Conservation (phyloP, 1,284 basidiomycete genomes). For the Ustilago tritici region DNA sequence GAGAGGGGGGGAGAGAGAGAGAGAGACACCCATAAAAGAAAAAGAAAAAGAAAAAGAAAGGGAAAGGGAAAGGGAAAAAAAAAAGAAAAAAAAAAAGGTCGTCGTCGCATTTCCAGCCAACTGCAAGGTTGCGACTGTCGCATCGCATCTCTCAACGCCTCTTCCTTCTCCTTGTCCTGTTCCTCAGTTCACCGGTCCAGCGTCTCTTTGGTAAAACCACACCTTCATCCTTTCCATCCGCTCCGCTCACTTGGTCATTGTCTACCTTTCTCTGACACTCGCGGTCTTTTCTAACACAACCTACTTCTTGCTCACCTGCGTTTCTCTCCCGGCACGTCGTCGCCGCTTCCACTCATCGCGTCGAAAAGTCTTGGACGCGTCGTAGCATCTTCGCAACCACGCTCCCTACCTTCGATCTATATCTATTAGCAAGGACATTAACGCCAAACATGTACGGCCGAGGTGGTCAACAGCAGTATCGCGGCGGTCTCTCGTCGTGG, state of each 20-base stretch:
- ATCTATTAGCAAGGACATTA: not conserved
- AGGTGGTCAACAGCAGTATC: conserved; percentile 46
- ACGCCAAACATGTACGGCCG: conserved; percentile 40
- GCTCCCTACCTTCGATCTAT: not conserved
- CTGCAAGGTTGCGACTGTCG: not conserved
- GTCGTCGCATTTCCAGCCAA: not conserved
- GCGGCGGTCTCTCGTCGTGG: conserved; percentile 44
- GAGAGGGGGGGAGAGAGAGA: not conserved
- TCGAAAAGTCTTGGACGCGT: conserved; percentile 9
- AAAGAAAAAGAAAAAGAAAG: not conserved
- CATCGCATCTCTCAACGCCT: not conserved
- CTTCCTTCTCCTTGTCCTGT: conserved; percentile 1
- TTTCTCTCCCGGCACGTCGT: not conserved
- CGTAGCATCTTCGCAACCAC: not conserved
- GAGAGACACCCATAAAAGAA: not conserved
- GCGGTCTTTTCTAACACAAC: not conserved
- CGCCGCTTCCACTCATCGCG: conserved; percentile 10
- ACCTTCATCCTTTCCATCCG: not conserved
- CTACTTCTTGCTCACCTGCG: not conserved
- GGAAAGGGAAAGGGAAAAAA: not conserved
- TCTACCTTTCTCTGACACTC: not conserved
- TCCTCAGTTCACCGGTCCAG: not conserved
- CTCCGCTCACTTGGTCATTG: not conserved
- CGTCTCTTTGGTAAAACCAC: not conserved
- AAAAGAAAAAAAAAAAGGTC: not conserved